Percentiles rank a stretch among this genome's conserved stretches.
Evolutionary conservation across 129 eudicot genomes (phyloP).

Genomic region (Tanacetum coccineum): DNA sequence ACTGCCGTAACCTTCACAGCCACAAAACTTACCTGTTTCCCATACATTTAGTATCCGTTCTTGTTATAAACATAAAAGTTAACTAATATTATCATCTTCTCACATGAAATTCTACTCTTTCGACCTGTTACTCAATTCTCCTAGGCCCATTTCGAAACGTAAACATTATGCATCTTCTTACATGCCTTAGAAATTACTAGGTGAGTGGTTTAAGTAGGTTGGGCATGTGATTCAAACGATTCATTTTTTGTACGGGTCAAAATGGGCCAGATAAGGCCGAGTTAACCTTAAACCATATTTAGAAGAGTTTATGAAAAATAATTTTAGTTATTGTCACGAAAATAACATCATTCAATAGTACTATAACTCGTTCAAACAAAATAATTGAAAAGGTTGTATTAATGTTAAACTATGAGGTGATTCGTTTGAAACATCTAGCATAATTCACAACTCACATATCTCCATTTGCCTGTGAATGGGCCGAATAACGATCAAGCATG

Average conservation of each 20-base stretch:
- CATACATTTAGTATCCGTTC: not conserved
- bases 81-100: not conserved
- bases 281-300: not conserved
- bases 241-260: not conserved
- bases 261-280: not conserved
- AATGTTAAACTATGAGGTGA: no score
- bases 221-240: not conserved
- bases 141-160: not conserved
- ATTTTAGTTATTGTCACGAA: no score
- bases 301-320: no score
- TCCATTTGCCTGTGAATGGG: no score
- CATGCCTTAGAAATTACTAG: not conserved
- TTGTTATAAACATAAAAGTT: not conserved
- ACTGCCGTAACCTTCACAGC: slow-evolving; percentile 84
- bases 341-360: no score
- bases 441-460: no score
- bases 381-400: no score
- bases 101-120: not conserved
- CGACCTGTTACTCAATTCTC: not conserved
- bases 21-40: slow-evolving; percentile 69
- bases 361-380: no score
- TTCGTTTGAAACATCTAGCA: no score
- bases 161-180: not conserved
- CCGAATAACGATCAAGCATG: no score
- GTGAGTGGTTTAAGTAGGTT: not conserved